Conservation (phyloP, 2,329 filamentous ascomycete genomes). For the Sporothrix pseudoabietina region DNA sequence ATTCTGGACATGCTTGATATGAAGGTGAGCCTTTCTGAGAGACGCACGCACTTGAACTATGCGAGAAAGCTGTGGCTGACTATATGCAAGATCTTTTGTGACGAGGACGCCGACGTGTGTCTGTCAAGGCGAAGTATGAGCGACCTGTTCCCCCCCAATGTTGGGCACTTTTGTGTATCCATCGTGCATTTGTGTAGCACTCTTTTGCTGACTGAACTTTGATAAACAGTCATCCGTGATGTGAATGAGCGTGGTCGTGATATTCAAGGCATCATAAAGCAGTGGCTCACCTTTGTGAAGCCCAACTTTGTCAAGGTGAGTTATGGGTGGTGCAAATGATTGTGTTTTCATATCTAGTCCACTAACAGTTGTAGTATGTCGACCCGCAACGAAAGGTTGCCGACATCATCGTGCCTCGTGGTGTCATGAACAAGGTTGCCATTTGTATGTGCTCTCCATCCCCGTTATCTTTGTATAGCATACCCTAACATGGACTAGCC, state of each 20-base stretch:
- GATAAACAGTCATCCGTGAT: conserved; percentile 71
- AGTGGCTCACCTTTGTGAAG: conserved; percentile 96
- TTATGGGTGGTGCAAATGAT: background rate
- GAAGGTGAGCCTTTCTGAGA: conserved; percentile 59
- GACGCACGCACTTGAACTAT: background rate
- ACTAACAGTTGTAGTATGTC: conserved; percentile 61
- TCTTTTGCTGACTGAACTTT: conserved; percentile 28
- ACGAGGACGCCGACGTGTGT: conserved; percentile 93
- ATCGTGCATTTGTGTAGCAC: background rate
- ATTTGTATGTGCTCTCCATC: conserved; percentile 60
- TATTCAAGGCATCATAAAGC: conserved; percentile 94
- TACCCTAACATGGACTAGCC: conserved; percentile 48
- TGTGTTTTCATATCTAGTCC: background rate
- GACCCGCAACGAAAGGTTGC: conserved; percentile 88
- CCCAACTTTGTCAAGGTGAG: conserved; percentile 82
- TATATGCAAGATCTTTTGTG: conserved; percentile 75
- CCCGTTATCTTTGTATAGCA: background rate
- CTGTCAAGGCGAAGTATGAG: conserved; percentile 78
- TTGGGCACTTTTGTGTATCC: background rate
- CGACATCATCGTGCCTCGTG: conserved; percentile 93
- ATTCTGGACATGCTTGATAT: conserved; percentile 88
- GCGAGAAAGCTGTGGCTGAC: conserved; percentile 4
- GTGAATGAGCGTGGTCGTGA: conserved; percentile 86
- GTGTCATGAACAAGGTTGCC: conserved; percentile 91
- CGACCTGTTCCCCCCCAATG: conserved; percentile 25